A percentile compares a stretch with the other conserved stretches of the same genome.
These are phyloP conservation scores for Ganoderma multipileum DNA, from an alignment of 1,284 basidiomycete species.

Conservation along the genomic window DNA sequence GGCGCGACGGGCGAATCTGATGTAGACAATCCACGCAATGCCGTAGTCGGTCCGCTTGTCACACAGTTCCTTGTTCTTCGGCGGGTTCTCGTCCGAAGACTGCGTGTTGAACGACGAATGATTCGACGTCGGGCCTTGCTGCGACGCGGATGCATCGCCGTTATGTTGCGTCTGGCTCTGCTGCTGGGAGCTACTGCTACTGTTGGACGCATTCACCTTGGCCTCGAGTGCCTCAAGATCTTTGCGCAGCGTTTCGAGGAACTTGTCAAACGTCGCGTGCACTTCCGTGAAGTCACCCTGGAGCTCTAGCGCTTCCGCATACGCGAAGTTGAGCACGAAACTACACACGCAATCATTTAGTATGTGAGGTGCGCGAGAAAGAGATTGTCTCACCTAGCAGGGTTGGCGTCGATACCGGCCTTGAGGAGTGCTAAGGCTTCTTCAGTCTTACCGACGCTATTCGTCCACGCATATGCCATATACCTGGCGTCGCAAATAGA, in stretches of 20 bases:
- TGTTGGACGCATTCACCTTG: constrained; percentile 51
- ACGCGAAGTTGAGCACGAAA: constrained; percentile 89
- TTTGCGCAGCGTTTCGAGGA: constrained; percentile 73
- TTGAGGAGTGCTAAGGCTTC: constrained; percentile 86
- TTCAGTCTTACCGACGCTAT: constrained; percentile 77
- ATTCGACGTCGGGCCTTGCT: constrained; percentile 29
- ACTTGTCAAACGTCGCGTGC: constrained; percentile 72
- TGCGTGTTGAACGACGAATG: constrained; percentile 50
- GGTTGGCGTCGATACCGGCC: constrained; percentile 89
- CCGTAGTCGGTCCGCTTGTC: constrained; percentile 74
- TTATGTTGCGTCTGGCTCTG: constrained; percentile 12
- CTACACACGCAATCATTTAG: constrained; percentile 48
- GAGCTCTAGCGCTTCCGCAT: constrained; percentile 84
- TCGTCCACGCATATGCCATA: constrained; percentile 87
- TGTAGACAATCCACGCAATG: constrained; percentile 85
- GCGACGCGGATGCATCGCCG: constrained; percentile 1
- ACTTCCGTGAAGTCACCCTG: constrained; percentile 70
- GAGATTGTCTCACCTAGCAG: constrained; percentile 62
- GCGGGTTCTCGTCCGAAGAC: constrained; percentile 52
- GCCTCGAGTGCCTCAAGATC: constrained; percentile 77
- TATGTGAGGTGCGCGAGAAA: not conserved
- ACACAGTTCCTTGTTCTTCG: constrained; percentile 59
- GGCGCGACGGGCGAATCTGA: constrained; percentile 89
- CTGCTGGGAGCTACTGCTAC: constrained; percentile 34
- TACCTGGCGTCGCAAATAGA: constrained; percentile 61